These are phyloP conservation scores for Psilocybe cubensis DNA, from an alignment of 768 basidiomycete species.

Conservation along the genomic window DNA sequence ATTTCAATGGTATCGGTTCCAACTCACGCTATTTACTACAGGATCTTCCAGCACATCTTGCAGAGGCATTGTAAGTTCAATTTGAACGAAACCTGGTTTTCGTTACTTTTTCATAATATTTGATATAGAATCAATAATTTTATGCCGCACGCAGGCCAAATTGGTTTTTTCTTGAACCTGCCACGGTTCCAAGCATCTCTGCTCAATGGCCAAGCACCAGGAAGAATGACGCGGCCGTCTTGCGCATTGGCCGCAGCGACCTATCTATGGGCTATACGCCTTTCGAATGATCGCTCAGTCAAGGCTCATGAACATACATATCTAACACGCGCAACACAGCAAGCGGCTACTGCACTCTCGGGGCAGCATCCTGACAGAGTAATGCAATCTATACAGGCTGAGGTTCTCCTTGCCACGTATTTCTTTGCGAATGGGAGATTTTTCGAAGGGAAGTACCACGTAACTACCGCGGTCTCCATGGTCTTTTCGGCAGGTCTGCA, in stretches of 20 bases:
- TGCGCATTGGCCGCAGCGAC: conserved; percentile 42
- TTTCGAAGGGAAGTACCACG: conserved; percentile 48
- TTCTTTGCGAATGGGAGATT: conserved; percentile 54
- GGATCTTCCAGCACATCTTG: conserved; percentile 35
- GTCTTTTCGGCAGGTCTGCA: conserved; percentile 41
- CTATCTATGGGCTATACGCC: conserved; percentile 40
- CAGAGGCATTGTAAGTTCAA: conserved; percentile 32
- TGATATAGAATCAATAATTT: conserved; percentile 39
- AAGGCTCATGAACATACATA: conserved; percentile 34
- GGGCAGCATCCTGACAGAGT: conserved; percentile 42
- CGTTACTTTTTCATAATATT: conserved; percentile 3
- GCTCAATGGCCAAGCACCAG: conserved; percentile 30
- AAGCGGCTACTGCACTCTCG: conserved; percentile 40
- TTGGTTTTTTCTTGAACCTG: conserved; percentile 62
- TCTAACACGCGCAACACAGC: conserved; percentile 46
- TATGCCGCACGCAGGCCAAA: conserved; percentile 48
- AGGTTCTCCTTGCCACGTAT: conserved; percentile 58
- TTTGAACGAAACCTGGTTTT: neutral
- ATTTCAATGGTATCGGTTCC: neutral
- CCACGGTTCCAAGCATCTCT: conserved; percentile 46
- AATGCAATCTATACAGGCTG: conserved; percentile 54
- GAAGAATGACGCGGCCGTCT: conserved; percentile 38
- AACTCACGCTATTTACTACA: conserved; percentile 13
- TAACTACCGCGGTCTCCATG: conserved; percentile 39
- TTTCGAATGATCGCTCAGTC: conserved; percentile 33